Base-by-base conservation (phyloP, 768 basidiomycete genomes). In the Lentinula sp. region DNA sequence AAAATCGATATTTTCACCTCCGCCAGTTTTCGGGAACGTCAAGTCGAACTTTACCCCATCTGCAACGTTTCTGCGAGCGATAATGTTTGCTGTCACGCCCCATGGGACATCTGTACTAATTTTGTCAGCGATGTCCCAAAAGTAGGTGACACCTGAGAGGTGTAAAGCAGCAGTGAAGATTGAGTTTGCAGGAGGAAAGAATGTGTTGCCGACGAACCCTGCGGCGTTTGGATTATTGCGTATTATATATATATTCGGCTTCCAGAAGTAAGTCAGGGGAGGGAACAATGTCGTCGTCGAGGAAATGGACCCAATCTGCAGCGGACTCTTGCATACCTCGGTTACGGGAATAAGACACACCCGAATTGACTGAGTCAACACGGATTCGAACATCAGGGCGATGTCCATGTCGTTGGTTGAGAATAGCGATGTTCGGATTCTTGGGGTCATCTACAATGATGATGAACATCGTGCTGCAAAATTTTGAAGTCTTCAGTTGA, bases 1-100 rank as follows among this genome's bases (percentile, higher is more conserved):
- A 64, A 80, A 85, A 65, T 86, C 81, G 12, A 86, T 84, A 42
- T 87, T 84, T 62, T 87, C 85, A 0, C 85, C 85, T 2, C 85
- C 84, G 0, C 85, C 83, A 3, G 84, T 87, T 70, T 84, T 85
- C 3, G 85, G 86, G 64, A 83, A 86, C 4, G 66, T 67, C 16
- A 74, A 66, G 63, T 79, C 74, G 65, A 74, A 87, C 46, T 66
- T 64, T n/a, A 85, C 74, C 0, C 72, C 76, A 49, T 85, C 83
- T 2, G 72, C 64, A 41, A 53, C 51, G 37, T 77, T 74, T 23
- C 81, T 78, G 2, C 81, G 78, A 4, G 74, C 74, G 23, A 85
- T 79, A 16, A 86, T 75, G 64, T 85, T 85, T 0, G 84, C 84
- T 0, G 85, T 85, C 2, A 85, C 82, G 1, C 85, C 85, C 85